phyloP scores from a whole-genome alignment of 2,329 filamentous ascomycete species.

The Pseudogymnoascus sp. region DNA sequence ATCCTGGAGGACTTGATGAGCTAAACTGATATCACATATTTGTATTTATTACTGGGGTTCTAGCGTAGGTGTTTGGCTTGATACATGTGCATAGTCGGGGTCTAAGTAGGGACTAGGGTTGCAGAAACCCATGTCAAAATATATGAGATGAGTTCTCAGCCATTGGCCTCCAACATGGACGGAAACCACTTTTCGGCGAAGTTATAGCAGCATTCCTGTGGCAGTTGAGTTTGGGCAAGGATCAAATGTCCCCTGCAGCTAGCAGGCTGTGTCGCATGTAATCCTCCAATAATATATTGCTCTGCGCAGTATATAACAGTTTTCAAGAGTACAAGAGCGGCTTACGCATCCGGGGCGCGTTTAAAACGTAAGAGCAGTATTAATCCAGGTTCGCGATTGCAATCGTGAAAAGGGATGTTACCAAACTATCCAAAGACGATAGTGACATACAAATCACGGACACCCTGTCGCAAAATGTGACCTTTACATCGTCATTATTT shows the following conservation, averaged over 20 bases:
- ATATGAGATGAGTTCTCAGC: neutral
- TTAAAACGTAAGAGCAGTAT: too few species aligned
- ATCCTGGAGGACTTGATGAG: slow-evolving; percentile 67
- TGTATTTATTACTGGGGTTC: neutral
- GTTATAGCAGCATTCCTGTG: neutral
- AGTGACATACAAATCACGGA: too few species aligned
- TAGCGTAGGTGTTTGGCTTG: neutral
- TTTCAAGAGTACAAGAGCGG: too few species aligned
- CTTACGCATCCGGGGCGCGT: too few species aligned
- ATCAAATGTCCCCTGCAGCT: neutral
- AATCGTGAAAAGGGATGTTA: too few species aligned
- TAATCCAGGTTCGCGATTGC: too few species aligned
- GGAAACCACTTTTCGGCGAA: neutral
- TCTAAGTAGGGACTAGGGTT: neutral
- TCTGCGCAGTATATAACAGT: too few species aligned
- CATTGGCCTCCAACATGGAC: neutral
- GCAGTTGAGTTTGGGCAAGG: neutral
- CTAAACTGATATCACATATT: neutral
- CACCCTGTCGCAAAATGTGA: too few species aligned
- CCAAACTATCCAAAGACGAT: too few species aligned
- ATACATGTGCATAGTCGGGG: neutral
- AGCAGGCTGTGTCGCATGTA: too few species aligned
- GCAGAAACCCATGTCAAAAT: neutral
- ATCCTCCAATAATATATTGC: too few species aligned
- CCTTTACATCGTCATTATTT: too few species aligned